Conservation (phyloP, 805 yeast species). For the Ogataea allantospora region DNA sequence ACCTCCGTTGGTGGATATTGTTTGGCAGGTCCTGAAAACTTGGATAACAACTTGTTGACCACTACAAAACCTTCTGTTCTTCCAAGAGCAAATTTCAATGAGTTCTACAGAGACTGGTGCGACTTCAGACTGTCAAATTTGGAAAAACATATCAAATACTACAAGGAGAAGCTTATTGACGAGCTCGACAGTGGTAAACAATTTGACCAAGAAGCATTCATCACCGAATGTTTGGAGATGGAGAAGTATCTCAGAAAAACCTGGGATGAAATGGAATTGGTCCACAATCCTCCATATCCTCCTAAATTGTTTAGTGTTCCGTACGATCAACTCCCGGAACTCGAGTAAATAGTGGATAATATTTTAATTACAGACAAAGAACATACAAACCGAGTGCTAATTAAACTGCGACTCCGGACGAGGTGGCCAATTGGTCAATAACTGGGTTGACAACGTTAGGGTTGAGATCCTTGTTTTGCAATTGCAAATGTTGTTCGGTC, state of each 20-base stretch:
- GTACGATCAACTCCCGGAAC: slow-evolving; percentile 22
- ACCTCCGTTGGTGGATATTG: slow-evolving; percentile 32
- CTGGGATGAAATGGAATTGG: slow-evolving; percentile 35
- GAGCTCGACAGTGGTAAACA: slow-evolving; percentile 19
- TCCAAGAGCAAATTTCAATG: slow-evolving; percentile 33
- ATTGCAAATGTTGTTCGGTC: slow-evolving; percentile 76
- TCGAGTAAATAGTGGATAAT: slow-evolving; percentile 1
- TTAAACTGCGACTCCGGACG: slow-evolving; percentile 55
- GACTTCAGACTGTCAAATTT: slow-evolving; percentile 32
- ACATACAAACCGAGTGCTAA: not conserved
- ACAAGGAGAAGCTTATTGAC: slow-evolving; percentile 23
- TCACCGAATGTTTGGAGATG: slow-evolving; percentile 29
- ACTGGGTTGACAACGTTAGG: slow-evolving; percentile 64
- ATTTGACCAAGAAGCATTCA: slow-evolving; percentile 31
- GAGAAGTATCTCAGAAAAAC: slow-evolving; percentile 30
- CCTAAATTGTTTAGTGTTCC: slow-evolving; percentile 25
- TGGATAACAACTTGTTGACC: slow-evolving; percentile 33
- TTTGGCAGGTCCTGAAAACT: slow-evolving; percentile 27
- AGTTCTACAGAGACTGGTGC: slow-evolving; percentile 36
- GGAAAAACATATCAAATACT: slow-evolving; percentile 24
- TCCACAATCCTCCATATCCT: slow-evolving; percentile 29
- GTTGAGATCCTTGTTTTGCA: slow-evolving; percentile 63
- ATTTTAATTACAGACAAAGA: slow-evolving; percentile 4
- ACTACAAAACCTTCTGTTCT: slow-evolving; percentile 34
- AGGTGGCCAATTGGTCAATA: slow-evolving; percentile 61